Percentiles rank a stretch among this genome's conserved stretches.
phyloP scores from a whole-genome alignment of 805 yeast genomes.

The Wickerhamomyces canadensis region DNA sequence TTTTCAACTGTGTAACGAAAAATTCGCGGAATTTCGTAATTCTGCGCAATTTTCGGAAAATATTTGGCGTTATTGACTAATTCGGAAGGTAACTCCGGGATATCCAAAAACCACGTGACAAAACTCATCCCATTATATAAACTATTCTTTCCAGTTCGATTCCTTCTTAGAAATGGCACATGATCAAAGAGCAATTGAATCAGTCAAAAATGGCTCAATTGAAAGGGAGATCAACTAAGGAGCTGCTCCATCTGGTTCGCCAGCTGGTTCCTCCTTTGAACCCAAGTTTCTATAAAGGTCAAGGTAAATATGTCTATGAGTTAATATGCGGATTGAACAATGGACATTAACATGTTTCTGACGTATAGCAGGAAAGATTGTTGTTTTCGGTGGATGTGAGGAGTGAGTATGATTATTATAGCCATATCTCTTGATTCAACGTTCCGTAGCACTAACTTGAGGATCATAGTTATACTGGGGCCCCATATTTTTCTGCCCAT shows the following conservation, averaged over 20 bases:
- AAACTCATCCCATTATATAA: too few species aligned
- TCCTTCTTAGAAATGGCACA: too few species aligned
- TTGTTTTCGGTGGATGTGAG: slow-evolving; percentile 89
- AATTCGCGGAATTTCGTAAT: too few species aligned
- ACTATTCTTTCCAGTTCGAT: too few species aligned
- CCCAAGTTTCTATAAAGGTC: slow-evolving; percentile 80
- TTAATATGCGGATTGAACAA: neutral
- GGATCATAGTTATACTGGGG: slow-evolving; percentile 69
- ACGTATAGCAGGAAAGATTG: slow-evolving; percentile 61
- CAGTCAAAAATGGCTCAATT: neutral
- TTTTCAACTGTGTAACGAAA: too few species aligned
- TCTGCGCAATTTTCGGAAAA: too few species aligned
- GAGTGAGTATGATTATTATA: slow-evolving; percentile 56
- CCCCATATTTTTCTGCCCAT: slow-evolving; percentile 87
- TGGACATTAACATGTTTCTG: neutral
- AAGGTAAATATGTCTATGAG: slow-evolving; percentile 32
- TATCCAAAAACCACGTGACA: too few species aligned
- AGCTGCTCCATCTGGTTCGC: slow-evolving; percentile 44
- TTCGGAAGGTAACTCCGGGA: too few species aligned
- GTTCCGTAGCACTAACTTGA: slow-evolving; percentile 4
- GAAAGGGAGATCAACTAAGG: slow-evolving; percentile 19
- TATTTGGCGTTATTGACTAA: too few species aligned
- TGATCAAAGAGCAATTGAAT: neutral
- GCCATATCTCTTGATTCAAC: neutral
- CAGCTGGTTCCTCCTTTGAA: slow-evolving; percentile 71